Evolutionary conservation across 352 stramenopile species (phyloP).

Genomic region (Aphanomyces stellatus): DNA sequence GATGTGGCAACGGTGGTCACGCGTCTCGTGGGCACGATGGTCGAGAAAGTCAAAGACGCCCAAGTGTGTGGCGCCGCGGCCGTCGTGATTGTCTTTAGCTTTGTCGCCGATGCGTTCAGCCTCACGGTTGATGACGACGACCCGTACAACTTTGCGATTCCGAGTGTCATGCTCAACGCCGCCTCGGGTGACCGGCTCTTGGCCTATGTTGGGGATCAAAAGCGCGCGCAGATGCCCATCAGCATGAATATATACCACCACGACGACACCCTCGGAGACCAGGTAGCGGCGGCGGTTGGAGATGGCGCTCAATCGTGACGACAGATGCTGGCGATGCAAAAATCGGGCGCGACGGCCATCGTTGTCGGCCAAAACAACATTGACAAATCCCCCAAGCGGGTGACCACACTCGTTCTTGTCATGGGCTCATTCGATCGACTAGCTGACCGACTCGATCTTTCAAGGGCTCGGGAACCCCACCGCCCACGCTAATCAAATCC

Average conservation of each 20-base stretch:
- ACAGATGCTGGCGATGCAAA: conserved; percentile 53
- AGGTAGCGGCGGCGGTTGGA: conserved; percentile 26
- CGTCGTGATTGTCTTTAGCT: conserved; percentile 57
- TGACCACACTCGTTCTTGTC: too few relatives aligned
- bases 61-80: conserved; percentile 44
- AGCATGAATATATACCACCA: conserved; percentile 35
- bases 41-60: conserved; percentile 66
- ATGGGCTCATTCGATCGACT: background rate
- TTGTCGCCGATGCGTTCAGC: conserved; percentile 55
- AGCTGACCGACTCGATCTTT: conserved; percentile 47
- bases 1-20: conserved; percentile 50
- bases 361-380: conserved; percentile 50
- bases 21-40: conserved; percentile 52
- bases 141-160: conserved; percentile 47
- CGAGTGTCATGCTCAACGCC: conserved; percentile 60
- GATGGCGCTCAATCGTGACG: background rate
- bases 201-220: conserved; percentile 28
- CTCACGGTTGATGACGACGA: conserved; percentile 41
- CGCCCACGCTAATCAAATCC: conserved; percentile 35
- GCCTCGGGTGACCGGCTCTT: conserved; percentile 42
- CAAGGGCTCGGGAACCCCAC: conserved; percentile 27
- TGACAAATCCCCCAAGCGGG: conserved; percentile 35
- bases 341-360: conserved; percentile 53
- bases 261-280: conserved; percentile 56
- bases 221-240: conserved; percentile 30